Evolutionary conservation across 352 stramenopile genomes (phyloP).

Genomic region (Globisporangium paroecandrum): DNA sequence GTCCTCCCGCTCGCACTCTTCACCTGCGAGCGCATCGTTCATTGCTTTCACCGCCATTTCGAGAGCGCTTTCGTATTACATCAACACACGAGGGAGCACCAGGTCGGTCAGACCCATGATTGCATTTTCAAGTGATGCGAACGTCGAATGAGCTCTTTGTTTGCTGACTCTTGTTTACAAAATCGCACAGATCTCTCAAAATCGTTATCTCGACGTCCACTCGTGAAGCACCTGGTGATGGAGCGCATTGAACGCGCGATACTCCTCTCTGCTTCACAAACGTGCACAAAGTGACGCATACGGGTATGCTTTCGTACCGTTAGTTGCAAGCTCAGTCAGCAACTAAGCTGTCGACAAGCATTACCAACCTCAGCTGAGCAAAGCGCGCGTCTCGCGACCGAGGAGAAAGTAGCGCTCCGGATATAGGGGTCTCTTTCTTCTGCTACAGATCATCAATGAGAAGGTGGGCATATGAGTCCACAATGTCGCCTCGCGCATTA

Average conservation of each 20-base stretch:
- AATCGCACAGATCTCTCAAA: background rate
- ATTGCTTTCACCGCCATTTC: background rate
- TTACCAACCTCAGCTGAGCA: constrained; percentile 11
- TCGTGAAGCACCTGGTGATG: constrained; percentile 43
- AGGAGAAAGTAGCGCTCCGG: background rate
- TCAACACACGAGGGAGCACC: background rate
- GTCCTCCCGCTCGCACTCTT: background rate
- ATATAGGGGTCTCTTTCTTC: background rate
- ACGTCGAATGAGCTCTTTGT: no score
- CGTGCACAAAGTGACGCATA: background rate
- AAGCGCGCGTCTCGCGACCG: constrained; percentile 7
- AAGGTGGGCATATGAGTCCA: background rate
- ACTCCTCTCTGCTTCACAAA: constrained; percentile 29
- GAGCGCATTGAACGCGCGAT: constrained; percentile 41
- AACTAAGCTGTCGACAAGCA: background rate
- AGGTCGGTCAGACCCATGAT: no score
- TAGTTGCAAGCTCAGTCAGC: background rate
- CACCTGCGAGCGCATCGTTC: background rate
- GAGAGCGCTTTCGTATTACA: background rate
- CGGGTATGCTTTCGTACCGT: background rate
- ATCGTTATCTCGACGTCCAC: constrained; percentile 27
- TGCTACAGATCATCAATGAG: background rate
- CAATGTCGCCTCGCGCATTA: background rate
- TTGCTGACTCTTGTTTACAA: no score
- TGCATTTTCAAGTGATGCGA: no score